These are phyloP conservation scores for Taiwanofungus camphoratus DNA, from an alignment of 1,284 basidiomycete genomes.

Conservation along the genomic window DNA sequence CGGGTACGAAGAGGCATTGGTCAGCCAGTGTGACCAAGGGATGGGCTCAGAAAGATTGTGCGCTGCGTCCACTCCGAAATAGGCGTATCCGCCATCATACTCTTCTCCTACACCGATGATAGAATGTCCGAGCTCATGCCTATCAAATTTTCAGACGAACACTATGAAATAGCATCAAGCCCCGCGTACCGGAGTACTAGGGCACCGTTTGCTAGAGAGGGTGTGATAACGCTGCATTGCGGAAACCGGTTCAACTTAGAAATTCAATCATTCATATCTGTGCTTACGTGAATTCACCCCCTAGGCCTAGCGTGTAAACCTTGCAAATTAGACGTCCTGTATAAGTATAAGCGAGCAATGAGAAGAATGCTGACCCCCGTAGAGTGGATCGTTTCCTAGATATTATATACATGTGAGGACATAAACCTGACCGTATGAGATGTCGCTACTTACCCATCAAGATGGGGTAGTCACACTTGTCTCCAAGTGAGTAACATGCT, in stretches of 20 bases:
- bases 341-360: background rate
- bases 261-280: background rate
- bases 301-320: conserved; percentile 47
- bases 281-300: conserved; percentile 76
- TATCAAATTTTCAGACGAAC: conserved; percentile 6
- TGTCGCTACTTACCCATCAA: conserved; percentile 50
- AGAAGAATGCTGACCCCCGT: conserved; percentile 53
- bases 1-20: conserved; percentile 26
- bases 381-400: conserved; percentile 73
- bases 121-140: conserved; percentile 81
- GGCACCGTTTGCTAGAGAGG: conserved; percentile 73
- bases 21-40: conserved; percentile 73
- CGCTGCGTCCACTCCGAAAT: conserved; percentile 70
- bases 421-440: conserved; percentile 2
- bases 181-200: conserved; percentile 54
- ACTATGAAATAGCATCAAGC: background rate
- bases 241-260: background rate
- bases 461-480: conserved; percentile 75
- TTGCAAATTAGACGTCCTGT: background rate
- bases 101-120: conserved; percentile 80
- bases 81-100: conserved; percentile 77
- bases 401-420: too few relatives aligned
- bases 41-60: conserved; percentile 38
- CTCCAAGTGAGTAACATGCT: conserved; percentile 60
- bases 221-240: conserved; percentile 62